These are phyloP conservation scores for Aphanomyces euteiches DNA, from an alignment of 352 stramenopile genomes.

Conservation along the genomic window DNA sequence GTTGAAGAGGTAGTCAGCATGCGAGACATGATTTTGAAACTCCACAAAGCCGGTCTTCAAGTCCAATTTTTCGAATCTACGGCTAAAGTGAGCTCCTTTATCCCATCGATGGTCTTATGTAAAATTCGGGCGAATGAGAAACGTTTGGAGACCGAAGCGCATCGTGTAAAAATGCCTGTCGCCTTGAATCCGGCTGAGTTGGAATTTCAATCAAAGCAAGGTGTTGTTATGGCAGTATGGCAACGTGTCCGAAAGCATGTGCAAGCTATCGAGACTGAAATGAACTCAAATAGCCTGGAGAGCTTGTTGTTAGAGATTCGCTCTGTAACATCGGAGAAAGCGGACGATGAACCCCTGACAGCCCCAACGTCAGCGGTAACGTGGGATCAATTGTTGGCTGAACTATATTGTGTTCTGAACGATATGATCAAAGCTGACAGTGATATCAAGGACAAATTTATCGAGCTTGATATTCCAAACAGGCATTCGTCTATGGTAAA, in stretches of 20 bases:
- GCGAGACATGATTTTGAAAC: slow-evolving; percentile 75
- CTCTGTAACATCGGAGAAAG: neutral
- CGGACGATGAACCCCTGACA: neutral
- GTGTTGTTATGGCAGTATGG: slow-evolving; percentile 28
- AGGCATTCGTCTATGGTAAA: slow-evolving; percentile 5
- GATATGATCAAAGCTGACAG: slow-evolving; percentile 13
- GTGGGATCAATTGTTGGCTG: slow-evolving; percentile 15
- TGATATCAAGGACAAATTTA: slow-evolving; percentile 15
- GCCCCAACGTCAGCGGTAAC: neutral
- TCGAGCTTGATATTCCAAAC: neutral
- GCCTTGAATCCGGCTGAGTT: slow-evolving; percentile 65
- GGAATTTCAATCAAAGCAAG: slow-evolving; percentile 52
- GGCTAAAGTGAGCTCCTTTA: slow-evolving; percentile 40
- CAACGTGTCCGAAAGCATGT: slow-evolving; percentile 27
- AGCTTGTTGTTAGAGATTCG: slow-evolving; percentile 19
- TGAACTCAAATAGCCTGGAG: slow-evolving; percentile 17
- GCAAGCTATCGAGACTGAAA: slow-evolving; percentile 23
- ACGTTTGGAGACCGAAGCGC: slow-evolving; percentile 61
- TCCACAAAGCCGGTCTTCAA: slow-evolving; percentile 58
- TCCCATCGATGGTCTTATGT: slow-evolving; percentile 59
- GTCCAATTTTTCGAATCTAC: slow-evolving; percentile 75
- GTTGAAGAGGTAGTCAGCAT: slow-evolving; percentile 54
- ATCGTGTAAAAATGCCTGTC: slow-evolving; percentile 69
- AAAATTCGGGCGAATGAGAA: slow-evolving; percentile 75
- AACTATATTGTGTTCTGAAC: slow-evolving; percentile 17